Evolutionary conservation across 2,329 filamentous ascomycete species (phyloP).

Genomic region (Fulvia fulva): DNA sequence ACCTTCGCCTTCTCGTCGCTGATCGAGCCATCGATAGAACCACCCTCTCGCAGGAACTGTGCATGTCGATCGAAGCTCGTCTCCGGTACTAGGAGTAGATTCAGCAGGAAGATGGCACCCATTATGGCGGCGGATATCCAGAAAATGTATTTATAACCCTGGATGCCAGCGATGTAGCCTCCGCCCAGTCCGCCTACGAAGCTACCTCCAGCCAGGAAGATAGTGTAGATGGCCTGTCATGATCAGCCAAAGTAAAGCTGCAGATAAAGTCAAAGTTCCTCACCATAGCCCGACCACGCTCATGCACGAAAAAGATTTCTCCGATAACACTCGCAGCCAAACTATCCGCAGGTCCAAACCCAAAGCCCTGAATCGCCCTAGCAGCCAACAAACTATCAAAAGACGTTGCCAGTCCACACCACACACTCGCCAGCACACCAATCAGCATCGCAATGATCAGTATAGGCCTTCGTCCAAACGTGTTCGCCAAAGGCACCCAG

Average conservation of each 20-base stretch:
- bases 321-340: constrained; percentile 40
- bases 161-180: constrained; percentile 38
- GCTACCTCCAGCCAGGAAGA: constrained; percentile 38
- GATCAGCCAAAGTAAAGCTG: not conserved
- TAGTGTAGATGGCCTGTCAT: constrained; percentile 39
- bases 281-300: constrained; percentile 22
- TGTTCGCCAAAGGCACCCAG: constrained; percentile 42
- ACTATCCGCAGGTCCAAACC: constrained; percentile 37
- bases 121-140: constrained; percentile 40
- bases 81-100: constrained; percentile 39
- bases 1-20: constrained; percentile 23
- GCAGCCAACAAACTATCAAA: constrained; percentile 38
- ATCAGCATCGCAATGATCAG: constrained; percentile 36
- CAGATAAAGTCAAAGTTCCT: not conserved
- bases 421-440: constrained; percentile 35
- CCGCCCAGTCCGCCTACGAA: constrained; percentile 39
- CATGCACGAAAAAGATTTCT: constrained; percentile 42
- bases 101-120: constrained; percentile 31
- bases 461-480: constrained; percentile 39
- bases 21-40: constrained; percentile 4
- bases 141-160: constrained; percentile 39
- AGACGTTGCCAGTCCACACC: constrained; percentile 37
- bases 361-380: constrained; percentile 37
- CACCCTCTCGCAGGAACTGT: constrained; percentile 20
- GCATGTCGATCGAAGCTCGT: constrained; percentile 38